Conservation (phyloP, 2,329 filamentous ascomycete species). For the Paracoccidioides brasiliensis region DNA sequence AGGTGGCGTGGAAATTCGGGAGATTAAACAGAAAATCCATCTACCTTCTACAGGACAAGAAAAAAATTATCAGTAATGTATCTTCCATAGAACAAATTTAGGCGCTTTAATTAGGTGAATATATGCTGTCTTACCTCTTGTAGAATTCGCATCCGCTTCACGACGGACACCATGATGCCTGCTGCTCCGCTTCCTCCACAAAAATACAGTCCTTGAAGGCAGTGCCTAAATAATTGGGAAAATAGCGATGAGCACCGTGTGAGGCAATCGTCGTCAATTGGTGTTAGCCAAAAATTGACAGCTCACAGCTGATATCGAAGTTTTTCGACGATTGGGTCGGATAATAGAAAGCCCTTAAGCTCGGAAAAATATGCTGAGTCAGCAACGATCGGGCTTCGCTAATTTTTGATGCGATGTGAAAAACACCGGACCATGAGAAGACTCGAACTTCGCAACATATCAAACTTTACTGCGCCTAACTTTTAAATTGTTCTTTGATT, state of each 20-base stretch:
- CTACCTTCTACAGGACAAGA: slow-evolving; percentile 19
- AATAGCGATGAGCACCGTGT: background rate
- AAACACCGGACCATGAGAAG: background rate
- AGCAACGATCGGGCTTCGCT: background rate
- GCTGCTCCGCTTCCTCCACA: slow-evolving; percentile 7
- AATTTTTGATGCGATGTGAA: background rate
- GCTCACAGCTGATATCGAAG: background rate
- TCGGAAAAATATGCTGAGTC: background rate
- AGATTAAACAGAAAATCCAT: slow-evolving; percentile 4
- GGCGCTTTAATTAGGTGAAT: slow-evolving; percentile 6
- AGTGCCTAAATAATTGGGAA: background rate
- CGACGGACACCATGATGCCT: slow-evolving; percentile 34
- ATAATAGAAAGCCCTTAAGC: background rate
- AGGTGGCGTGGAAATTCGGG: background rate
- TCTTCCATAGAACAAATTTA: background rate
- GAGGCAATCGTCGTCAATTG: background rate
- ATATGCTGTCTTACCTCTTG: slow-evolving; percentile 41
- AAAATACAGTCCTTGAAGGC: slow-evolving; percentile 10
- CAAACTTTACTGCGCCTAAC: background rate
- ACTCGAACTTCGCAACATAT: background rate
- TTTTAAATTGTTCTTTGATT: background rate
- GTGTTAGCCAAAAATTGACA: background rate
- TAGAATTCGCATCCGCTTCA: slow-evolving; percentile 60
- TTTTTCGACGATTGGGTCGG: background rate
- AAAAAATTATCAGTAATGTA: background rate